Conservation (phyloP, 2,329 filamentous ascomycete genomes). For the Ceratocystis lukuohia region DNA sequence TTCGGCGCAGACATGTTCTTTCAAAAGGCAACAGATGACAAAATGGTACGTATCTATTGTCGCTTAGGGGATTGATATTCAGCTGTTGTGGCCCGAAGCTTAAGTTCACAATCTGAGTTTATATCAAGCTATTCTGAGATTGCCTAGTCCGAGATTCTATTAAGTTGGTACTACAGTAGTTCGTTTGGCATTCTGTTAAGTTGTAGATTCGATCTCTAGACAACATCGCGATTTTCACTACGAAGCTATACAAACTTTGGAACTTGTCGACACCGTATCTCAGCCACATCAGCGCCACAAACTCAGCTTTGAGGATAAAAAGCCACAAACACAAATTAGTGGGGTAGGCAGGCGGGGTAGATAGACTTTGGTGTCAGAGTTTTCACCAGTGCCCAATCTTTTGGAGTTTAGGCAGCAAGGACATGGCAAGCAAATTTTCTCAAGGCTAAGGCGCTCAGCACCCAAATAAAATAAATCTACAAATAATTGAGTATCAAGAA, state of each 20-base stretch:
- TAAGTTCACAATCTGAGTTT: background rate
- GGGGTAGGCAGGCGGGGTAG: background rate
- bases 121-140: background rate
- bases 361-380: background rate
- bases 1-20: background rate
- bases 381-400: background rate
- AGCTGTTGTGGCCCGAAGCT: background rate
- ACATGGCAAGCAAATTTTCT: too few relatives aligned
- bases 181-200: background rate
- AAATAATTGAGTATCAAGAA: too few relatives aligned
- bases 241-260: background rate
- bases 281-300: background rate
- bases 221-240: background rate
- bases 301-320: too few relatives aligned
- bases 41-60: background rate
- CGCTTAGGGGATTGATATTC: background rate
- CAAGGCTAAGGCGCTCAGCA: too few relatives aligned
- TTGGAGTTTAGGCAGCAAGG: too few relatives aligned
- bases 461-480: too few relatives aligned
- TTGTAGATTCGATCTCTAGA: background rate
- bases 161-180: background rate
- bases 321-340: too few relatives aligned
- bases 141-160: background rate
- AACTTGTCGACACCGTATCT: background rate
- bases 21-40: background rate